Base-by-base conservation (phyloP, 345 rosid species). In the Balakata baccata region DNA sequence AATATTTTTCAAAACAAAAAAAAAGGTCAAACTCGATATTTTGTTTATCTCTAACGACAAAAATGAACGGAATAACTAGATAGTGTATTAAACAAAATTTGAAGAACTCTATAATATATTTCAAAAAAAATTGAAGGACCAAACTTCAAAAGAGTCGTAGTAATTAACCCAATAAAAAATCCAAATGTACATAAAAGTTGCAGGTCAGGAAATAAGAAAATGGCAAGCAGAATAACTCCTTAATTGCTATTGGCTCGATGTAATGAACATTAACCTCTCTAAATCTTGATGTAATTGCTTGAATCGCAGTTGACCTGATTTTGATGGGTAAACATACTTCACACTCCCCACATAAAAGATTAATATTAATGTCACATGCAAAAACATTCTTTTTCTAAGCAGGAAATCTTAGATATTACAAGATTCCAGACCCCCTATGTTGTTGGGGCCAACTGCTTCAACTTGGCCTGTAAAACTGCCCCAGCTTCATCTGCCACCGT, bases 401-500 rank as follows among this genome's bases (percentile, higher is more conserved):
- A 23, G 23, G 29, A 74, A 34, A 58, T n/a, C 63, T 73, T n/a
- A 9, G 57, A 46, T 38, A 25, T 18, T 46, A 66, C 29, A 71
- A n/a, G 49, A 45, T 46, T 45, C 23, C 29, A 59, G 22, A 77
- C 3, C 38, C 12, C 12, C 60, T 72, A 72, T 46, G 77, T 53
- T 50, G 77, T 1, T n/a, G 83, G 74, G 39, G 80, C 70, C 77
- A 87, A 62, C 52, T 89, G 96, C 78, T 84, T 92, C 85, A 92
- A 57, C 77, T 90, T 92, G 20, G 88, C 75, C 76, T 92, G 97
- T 70, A 92, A 83, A 51, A 89, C 72, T 66, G 81, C 87, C 25
- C 88, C 88, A 22, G 93, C 97, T 82, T 95, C 99, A 78, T 92
- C 97, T 58, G 96, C 90, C 52, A 91, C 71, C 14, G 69, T 86